A percentile compares a stretch with the other conserved stretches of the same genome.
Evolutionary conservation across 1,284 basidiomycete species (phyloP).

Genomic region (Lentinula novae-zelandiae): DNA sequence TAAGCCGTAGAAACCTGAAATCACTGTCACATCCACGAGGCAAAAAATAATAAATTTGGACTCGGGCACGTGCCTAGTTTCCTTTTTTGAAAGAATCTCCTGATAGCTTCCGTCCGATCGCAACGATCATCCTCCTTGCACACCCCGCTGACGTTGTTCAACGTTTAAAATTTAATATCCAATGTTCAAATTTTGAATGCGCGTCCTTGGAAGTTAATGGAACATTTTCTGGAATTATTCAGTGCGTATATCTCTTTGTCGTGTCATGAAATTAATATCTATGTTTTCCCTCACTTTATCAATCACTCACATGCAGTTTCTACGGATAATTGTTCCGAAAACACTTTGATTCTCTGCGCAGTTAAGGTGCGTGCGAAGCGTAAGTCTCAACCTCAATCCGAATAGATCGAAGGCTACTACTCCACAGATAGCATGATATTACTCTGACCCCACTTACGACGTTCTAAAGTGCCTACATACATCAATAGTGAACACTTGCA

Average conservation of each 20-base stretch:
- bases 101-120: not conserved
- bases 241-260: no score
- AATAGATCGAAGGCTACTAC: not conserved
- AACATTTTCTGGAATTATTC: no score
- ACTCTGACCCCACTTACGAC: not conserved
- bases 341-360: not conserved
- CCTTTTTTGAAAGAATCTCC: not conserved
- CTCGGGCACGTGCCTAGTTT: not conserved
- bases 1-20: not conserved
- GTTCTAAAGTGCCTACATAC: no score
- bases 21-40: not conserved
- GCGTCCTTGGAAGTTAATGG: no score
- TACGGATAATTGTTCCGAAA: not conserved
- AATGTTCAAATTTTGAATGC: no score
- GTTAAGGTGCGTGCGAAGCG: not conserved
- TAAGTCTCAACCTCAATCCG: not conserved
- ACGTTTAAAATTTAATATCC: no score
- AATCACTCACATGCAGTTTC: not conserved
- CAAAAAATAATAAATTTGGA: not conserved
- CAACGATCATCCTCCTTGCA: no score
- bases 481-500: no score
- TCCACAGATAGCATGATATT: not conserved
- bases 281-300: no score
- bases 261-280: no score
- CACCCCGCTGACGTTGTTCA: no score